A percentile compares a stretch with the other conserved stretches of the same genome.
phyloP scores from a whole-genome alignment of 1,139 yeast species.

The Pichia sp. region DNA sequence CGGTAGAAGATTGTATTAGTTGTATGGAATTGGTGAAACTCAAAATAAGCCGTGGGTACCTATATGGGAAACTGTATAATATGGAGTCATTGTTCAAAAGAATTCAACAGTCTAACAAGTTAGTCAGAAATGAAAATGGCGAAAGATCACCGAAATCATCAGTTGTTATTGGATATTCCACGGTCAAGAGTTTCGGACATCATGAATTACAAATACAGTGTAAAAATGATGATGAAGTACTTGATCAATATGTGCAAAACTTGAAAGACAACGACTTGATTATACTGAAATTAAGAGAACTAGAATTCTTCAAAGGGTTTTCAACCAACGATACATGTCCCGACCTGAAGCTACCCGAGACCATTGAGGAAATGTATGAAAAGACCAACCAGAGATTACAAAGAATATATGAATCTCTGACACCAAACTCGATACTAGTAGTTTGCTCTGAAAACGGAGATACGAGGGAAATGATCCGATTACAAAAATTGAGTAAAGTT shows the following conservation, averaged over 20 bases:
- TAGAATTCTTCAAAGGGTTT: conserved; percentile 36
- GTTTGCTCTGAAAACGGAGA: conserved; percentile 60
- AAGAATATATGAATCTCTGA: conserved; percentile 43
- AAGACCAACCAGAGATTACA: conserved; percentile 38
- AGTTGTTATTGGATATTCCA: conserved; percentile 32
- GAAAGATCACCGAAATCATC: conserved; percentile 30
- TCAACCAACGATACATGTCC: conserved; percentile 11
- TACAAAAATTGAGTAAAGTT: conserved; percentile 34
- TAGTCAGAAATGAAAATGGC: conserved; percentile 14
- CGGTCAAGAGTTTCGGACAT: conserved; percentile 11
- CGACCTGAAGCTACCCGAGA: conserved; percentile 11
- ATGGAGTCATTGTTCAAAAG: conserved; percentile 26
- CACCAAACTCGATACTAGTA: conserved; percentile 52
- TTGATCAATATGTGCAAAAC: conserved; percentile 32
- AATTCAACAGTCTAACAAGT: conserved; percentile 17
- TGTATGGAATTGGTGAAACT: conserved; percentile 70
- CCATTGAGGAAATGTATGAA: conserved; percentile 22
- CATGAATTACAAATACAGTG: conserved; percentile 34
- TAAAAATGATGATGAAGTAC: conserved; percentile 50
- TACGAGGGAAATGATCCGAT: conserved; percentile 40
- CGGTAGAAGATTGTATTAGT: conserved; percentile 77
- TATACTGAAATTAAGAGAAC: conserved; percentile 49
- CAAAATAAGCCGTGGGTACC: conserved; percentile 57
- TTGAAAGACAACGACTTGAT: conserved; percentile 37
- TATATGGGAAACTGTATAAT: conserved; percentile 51